Base-by-base conservation (phyloP, 345 rosid genomes). In the Citrus maxima region DNA sequence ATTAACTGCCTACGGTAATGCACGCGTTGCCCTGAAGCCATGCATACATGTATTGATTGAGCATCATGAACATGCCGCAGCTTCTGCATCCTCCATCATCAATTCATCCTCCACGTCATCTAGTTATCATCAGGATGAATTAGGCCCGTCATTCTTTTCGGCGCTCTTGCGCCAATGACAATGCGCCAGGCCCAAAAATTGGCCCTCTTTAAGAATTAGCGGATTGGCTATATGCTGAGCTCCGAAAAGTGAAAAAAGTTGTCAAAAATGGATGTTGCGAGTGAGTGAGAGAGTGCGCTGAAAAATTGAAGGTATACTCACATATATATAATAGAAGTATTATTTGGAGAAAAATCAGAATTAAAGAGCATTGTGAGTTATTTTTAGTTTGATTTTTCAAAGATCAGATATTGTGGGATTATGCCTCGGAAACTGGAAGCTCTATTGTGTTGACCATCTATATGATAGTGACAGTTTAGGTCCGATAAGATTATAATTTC, bases 11-110 rank as follows among this genome's bases (percentile, higher is more conserved):
- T 70, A 81, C 61, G 72, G 78, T 75, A 64, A 25, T 12, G 86
- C 89, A 80, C 89, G 86, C 89, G 65, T 77, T 76, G 84, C 81
- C 82, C 73, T 35, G 32, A 16, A 80, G 54, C 60, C 63, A 76
- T 73, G 6, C 42, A 35, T 65, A 25, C 66, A 58, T 42, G 4
- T 12, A 42, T 69, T n/a, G 22, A 35, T 73, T 58, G 6, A 13
- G 60, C 70, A 73, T 73, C 21, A 32, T 71, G 73, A 19, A 54
- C 78, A 68, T 56, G 40, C 22, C 54, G 7, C 16, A 24, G 27
- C 27, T 24, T 30, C 40, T 5, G 19, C 67, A 24, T 21, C 1
- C 0, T 13, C 76, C 16, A 37, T 59, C 67, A 62, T 61, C 70
- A 55, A 58, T 2, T 60, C 35, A 7, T 13, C 38, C 62, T 78